phyloP scores from a whole-genome alignment of 2,329 filamentous ascomycete genomes.

The Onygena corvina region DNA sequence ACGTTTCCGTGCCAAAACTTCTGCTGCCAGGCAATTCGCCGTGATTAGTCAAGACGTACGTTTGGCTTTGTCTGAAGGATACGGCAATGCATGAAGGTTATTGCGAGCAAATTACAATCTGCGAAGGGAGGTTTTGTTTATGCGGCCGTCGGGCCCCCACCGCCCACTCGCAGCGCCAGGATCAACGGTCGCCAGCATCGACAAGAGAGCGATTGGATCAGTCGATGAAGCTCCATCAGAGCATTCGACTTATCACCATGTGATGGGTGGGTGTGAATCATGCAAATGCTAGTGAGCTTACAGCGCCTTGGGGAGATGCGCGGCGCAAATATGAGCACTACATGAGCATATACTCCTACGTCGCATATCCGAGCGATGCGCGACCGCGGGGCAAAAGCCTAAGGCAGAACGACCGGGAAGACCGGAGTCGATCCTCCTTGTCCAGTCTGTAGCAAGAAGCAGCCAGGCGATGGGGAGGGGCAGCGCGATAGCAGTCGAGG shows the following conservation, averaged over 20 bases:
- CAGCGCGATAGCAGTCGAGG: not conserved
- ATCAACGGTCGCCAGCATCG: slow-evolving; percentile 3
- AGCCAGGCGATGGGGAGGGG: not conserved
- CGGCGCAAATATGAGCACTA: not conserved
- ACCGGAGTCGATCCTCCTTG: not conserved
- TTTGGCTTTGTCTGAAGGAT: slow-evolving; percentile 4
- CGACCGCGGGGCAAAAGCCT: not conserved
- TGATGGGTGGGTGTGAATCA: too few relatives aligned
- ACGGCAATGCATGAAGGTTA: slow-evolving; percentile 2
- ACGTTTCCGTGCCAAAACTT: slow-evolving; percentile 3
- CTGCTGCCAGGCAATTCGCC: not conserved
- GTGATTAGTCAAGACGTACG: slow-evolving; percentile 1
- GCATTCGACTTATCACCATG: too few relatives aligned
- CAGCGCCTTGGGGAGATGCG: not conserved
- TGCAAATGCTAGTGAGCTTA: too few relatives aligned
- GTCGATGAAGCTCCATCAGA: too few relatives aligned
- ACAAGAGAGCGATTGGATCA: not conserved
- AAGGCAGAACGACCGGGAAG: not conserved
- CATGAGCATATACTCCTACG: not conserved
- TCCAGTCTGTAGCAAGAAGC: not conserved
- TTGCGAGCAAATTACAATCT: not conserved
- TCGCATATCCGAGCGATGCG: not conserved
- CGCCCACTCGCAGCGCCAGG: slow-evolving; percentile 4
- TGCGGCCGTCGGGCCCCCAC: slow-evolving; percentile 4
- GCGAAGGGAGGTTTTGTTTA: not conserved